Base-by-base conservation (phyloP, 2,329 filamentous ascomycete species). In the Neocatenulostroma microsporum region DNA sequence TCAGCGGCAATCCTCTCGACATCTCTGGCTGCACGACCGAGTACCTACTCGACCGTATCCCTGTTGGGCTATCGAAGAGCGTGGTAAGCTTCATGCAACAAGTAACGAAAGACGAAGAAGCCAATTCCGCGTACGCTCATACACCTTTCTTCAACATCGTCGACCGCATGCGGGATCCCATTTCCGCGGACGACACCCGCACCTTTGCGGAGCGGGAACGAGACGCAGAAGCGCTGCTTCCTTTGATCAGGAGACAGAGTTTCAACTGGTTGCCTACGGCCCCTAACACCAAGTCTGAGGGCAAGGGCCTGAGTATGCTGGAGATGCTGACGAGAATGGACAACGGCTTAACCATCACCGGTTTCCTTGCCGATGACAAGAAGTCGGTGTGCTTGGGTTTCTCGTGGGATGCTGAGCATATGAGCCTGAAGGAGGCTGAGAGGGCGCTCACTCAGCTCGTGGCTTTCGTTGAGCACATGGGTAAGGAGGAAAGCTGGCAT, bases 181-280 rank as follows among this genome's bases (percentile, higher is more conserved):
- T 56, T 2, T 46, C 43, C 11, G 26, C 44, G 7, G 46, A 50
- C 27, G 54, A 57, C 37, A 45, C 46, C 6, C 45, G 54, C 10
- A 51, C 50, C 2, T 55, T 46, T 19, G 45, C 48, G 10, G 53
- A 55, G 29, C 43, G 53, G 6, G 51, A 57, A 27, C 34, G 43
- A 8, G 54, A 57, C 29, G 54, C 53, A 8, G 50, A 53, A n/a
- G 37, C 47, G n/a, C 30, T 56, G 5, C 36, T 56, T 2, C 47
- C 48, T 3, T 36, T 56, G 30, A 55, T 56, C 37, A 39, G 54
- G 10, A 40, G 54, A 20, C 54, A 57, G 37, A 51, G 46, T 18
- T 57, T 56, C 54, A 57, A 57, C 34, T 57, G 54, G 54, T 41
- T 57, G 20, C 53, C 54, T 12, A 53, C 49, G 11, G 46, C 54